phyloP scores from a whole-genome alignment of 139 green algal species.

The Diplosphaera chodatii region DNA sequence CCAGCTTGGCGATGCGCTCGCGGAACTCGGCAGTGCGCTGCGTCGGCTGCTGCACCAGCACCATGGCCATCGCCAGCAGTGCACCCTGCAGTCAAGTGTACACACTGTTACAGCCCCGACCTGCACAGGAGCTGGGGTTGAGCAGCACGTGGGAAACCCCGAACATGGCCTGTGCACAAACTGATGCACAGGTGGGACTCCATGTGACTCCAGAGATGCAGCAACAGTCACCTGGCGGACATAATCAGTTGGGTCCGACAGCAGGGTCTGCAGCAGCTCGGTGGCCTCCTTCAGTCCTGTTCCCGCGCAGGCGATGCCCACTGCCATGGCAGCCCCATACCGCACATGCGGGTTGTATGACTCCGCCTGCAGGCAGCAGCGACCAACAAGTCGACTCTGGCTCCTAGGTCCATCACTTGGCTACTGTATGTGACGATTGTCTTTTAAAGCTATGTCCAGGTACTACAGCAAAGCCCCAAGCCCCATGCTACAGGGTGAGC shows the following conservation, averaged over 20 bases:
- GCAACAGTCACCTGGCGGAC: constrained; percentile 60
- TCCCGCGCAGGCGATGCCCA: constrained; percentile 88
- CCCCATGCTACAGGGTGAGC: too few relatives aligned
- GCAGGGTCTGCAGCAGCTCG: constrained; percentile 81
- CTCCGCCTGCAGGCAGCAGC: constrained; percentile 62
- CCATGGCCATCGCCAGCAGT: constrained; percentile 85
- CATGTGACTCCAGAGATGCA: too few relatives aligned
- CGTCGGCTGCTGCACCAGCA: constrained; percentile 79
- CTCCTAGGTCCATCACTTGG: too few relatives aligned
- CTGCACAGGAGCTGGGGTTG: too few relatives aligned
- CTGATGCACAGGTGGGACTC: too few relatives aligned
- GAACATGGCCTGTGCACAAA: too few relatives aligned
- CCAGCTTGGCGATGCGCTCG: constrained; percentile 73
- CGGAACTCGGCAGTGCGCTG: constrained; percentile 54
- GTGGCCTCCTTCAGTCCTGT: constrained; percentile 73
- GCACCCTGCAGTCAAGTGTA: constrained; percentile 61
- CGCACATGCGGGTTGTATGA: constrained; percentile 94
- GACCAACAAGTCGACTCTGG: too few relatives aligned
- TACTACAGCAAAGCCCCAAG: too few relatives aligned
- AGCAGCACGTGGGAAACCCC: too few relatives aligned
- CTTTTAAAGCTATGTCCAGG: too few relatives aligned
- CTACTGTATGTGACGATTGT: too few relatives aligned
- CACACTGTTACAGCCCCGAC: too few relatives aligned
- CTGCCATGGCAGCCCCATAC: constrained; percentile 82
- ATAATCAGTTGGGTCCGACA: constrained; percentile 83